These are phyloP conservation scores for Rhexocercosporidium sp. DNA, from an alignment of 2,329 filamentous ascomycete genomes.

Conservation along the genomic window DNA sequence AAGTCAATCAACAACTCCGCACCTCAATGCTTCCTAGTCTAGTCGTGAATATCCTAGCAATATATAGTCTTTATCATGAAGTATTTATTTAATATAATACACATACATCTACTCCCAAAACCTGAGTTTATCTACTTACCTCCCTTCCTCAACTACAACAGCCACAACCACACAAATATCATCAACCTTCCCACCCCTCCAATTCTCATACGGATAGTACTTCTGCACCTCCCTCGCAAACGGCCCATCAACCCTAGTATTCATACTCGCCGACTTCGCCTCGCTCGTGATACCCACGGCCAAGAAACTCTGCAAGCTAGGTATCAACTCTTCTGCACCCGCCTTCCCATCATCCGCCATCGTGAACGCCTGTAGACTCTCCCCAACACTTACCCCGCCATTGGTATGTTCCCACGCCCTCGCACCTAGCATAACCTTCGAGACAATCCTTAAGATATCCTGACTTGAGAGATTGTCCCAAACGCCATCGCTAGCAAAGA, in stretches of 20 bases:
- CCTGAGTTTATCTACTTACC: too few species aligned
- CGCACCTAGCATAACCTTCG: slow-evolving; percentile 72
- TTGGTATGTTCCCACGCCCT: slow-evolving; percentile 76
- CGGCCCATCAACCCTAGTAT: slow-evolving; percentile 82
- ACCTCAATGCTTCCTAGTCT: too few species aligned
- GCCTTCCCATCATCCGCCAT: slow-evolving; percentile 49
- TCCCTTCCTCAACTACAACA: slow-evolving; percentile 71
- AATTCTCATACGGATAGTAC: slow-evolving; percentile 84
- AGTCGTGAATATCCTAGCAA: too few species aligned
- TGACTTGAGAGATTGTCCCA: slow-evolving; percentile 96
- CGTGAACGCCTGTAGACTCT: slow-evolving; percentile 61
- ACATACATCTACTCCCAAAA: not conserved
- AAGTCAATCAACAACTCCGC: too few species aligned
- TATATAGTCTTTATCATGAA: slow-evolving; percentile 8
- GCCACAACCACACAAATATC: slow-evolving; percentile 90
- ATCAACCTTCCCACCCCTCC: slow-evolving; percentile 91
- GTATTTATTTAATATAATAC: not conserved
- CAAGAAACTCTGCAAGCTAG: slow-evolving; percentile 74
- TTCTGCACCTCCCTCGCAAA: slow-evolving; percentile 95
- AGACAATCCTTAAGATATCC: slow-evolving; percentile 83
- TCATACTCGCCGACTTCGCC: slow-evolving; percentile 83
- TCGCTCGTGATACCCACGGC: slow-evolving; percentile 80
- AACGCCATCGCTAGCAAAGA: slow-evolving; percentile 93
- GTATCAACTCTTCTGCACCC: slow-evolving; percentile 42
- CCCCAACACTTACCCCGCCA: slow-evolving; percentile 66